Evolutionary conservation across 163 green algal species (phyloP).

Genomic region (Chlamydomonas reinhardtii): DNA sequence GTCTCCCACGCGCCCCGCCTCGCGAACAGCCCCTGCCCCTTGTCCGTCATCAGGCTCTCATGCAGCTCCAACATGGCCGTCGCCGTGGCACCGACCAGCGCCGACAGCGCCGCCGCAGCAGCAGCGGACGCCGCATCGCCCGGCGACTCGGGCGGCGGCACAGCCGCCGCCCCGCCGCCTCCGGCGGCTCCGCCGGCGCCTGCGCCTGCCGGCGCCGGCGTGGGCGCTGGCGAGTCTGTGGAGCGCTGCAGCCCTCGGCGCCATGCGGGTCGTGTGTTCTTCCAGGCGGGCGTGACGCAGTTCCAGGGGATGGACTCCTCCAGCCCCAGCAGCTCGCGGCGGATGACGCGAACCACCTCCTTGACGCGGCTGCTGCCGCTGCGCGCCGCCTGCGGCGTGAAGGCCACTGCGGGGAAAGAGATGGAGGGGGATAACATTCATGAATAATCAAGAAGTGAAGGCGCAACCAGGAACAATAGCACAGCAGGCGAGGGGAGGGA

Average conservation of each 20-base stretch:
- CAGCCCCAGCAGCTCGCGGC: conserved; percentile 44
- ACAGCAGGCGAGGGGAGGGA: no score
- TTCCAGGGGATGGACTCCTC: conserved; percentile 55
- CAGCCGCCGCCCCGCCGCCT: neutral
- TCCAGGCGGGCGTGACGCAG: conserved; percentile 28
- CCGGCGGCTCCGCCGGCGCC: neutral
- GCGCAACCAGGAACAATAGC: no score
- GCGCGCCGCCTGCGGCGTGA: neutral
- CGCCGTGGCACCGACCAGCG: conserved; percentile 29
- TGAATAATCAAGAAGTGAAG: no score
- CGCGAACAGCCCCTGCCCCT: conserved; percentile 45
- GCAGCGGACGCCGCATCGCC: neutral
- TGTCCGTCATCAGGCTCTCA: conserved; percentile 45
- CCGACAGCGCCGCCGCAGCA: conserved; percentile 1
- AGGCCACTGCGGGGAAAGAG: conserved; percentile 25
- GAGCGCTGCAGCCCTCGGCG: conserved; percentile 10
- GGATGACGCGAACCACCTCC: conserved; percentile 38
- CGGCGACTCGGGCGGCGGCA: neutral
- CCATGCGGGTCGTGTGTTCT: conserved; percentile 23
- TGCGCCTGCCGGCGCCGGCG: neutral
- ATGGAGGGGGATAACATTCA: no score
- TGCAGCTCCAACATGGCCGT: conserved; percentile 49
- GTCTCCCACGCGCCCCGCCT: conserved; percentile 43
- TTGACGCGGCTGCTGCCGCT: conserved; percentile 30
- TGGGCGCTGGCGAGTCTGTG: conserved; percentile 3